A percentile compares a stretch with the other conserved stretches of the same genome.
Evolutionary conservation across 192 early-diverging fungal species (phyloP).

Genomic region (Coemansia sp.): DNA sequence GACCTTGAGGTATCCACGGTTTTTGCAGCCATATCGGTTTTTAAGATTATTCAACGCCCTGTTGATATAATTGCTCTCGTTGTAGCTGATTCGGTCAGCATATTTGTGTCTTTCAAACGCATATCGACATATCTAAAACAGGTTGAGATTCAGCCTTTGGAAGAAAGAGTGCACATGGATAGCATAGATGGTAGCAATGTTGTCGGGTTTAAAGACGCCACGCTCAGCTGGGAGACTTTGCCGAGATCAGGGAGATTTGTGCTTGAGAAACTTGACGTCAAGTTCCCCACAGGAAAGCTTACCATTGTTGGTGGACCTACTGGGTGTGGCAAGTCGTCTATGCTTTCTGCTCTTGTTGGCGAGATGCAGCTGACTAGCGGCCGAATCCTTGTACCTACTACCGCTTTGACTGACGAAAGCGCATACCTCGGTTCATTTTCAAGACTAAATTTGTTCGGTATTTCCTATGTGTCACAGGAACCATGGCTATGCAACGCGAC

Average conservation of each 20-base stretch:
- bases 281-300: too few species aligned
- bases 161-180: constrained; percentile 1
- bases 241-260: too few species aligned
- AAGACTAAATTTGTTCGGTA: not conserved
- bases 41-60: constrained; percentile 64
- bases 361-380: not conserved
- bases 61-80: constrained; percentile 57
- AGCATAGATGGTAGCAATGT: not conserved
- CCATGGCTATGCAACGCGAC: too few species aligned
- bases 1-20: constrained; percentile 57
- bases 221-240: too few species aligned
- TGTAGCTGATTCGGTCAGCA: constrained; percentile 56
- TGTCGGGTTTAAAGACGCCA: constrained; percentile 62
- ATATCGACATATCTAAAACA: constrained; percentile 73
- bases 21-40: constrained; percentile 73
- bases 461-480: not conserved
- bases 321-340: too few species aligned
- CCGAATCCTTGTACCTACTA: not conserved
- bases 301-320: too few species aligned
- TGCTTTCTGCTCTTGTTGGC: too few species aligned
- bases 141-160: too few species aligned
- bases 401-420: too few species aligned
- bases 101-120: constrained; percentile 60
- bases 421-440: too few species aligned
- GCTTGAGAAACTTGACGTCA: too few species aligned